phyloP scores from a whole-genome alignment of 2,329 filamentous ascomycete genomes.

The Aspergillus udagawae region DNA sequence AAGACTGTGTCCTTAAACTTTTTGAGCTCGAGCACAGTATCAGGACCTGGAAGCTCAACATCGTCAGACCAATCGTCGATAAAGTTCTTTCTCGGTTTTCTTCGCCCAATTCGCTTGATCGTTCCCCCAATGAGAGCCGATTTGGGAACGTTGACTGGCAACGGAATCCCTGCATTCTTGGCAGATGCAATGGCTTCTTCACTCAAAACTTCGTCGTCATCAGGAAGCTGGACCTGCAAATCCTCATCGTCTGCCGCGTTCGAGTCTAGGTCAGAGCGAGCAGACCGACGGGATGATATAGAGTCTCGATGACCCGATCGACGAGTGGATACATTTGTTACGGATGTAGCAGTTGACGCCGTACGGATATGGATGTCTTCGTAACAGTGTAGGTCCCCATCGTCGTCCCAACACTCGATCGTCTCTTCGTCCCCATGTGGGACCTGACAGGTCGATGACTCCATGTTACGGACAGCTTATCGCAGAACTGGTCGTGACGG shows the following conservation, averaged over 20 bases:
- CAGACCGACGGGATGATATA: conserved; percentile 74
- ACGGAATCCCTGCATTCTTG: conserved; percentile 83
- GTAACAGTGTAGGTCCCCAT: conserved; percentile 45
- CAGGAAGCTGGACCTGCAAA: conserved; percentile 78
- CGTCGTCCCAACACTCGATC: conserved; percentile 50
- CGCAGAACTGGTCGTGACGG: background rate
- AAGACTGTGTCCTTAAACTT: conserved; percentile 57
- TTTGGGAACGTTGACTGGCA: conserved; percentile 79
- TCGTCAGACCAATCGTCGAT: conserved; percentile 82
- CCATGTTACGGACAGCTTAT: conserved; percentile 29
- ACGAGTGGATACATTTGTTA: conserved; percentile 41
- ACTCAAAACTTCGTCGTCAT: conserved; percentile 79
- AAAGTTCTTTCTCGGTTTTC: conserved; percentile 67
- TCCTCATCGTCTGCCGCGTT: conserved; percentile 73
- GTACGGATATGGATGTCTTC: conserved; percentile 45
- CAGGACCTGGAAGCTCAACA: conserved; percentile 61
- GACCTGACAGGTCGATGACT: conserved; percentile 31
- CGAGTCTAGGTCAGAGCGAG: conserved; percentile 77
- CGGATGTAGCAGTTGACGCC: conserved; percentile 43
- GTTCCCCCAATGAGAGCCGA: conserved; percentile 89
- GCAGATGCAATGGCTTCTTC: conserved; percentile 83
- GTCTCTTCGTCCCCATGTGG: conserved; percentile 32
- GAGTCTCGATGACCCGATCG: conserved; percentile 61
- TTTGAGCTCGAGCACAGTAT: conserved; percentile 61
- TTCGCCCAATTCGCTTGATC: conserved; percentile 80